Percentiles rank a stretch among this genome's conserved stretches.
Conservation (phyloP, 441 rosid genomes). For the Gossypium trilobum region DNA sequence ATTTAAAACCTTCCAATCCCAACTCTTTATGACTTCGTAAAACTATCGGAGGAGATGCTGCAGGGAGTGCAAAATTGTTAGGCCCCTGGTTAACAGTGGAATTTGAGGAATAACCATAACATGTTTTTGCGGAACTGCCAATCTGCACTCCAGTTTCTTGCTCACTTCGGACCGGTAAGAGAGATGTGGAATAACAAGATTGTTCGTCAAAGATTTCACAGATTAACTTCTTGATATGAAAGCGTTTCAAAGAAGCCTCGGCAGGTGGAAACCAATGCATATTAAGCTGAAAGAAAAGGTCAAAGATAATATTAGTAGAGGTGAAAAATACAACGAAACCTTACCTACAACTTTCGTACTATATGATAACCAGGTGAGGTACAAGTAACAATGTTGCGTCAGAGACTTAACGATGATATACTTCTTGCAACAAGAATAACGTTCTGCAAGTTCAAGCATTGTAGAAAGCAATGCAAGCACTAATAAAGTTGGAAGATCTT, state of each 20-base stretch:
- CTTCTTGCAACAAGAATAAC: not conserved
- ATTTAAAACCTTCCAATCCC: conserved; percentile 1
- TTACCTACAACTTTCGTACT: not conserved
- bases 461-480: conserved; percentile 21
- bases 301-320: not conserved
- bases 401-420: not conserved
- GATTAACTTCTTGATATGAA: conserved; percentile 38
- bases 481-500: conserved; percentile 41
- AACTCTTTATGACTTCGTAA: conserved; percentile 11
- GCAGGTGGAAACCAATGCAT: conserved; percentile 59
- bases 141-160: conserved; percentile 31
- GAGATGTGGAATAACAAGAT: conserved; percentile 21
- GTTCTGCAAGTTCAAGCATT: not conserved
- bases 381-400: not conserved
- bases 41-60: conserved; percentile 10
- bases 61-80: conserved; percentile 9
- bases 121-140: conserved; percentile 18
- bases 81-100: conserved; percentile 11
- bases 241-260: conserved; percentile 66
- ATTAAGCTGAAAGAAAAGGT: conserved; percentile 41
- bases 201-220: conserved; percentile 38
- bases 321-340: not conserved
- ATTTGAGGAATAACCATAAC: conserved; percentile 19
- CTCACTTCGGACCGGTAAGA: conserved; percentile 13
- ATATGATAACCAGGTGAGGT: not conserved